A percentile compares a stretch with the other conserved stretches of the same genome.
These are phyloP conservation scores for Annulohypoxylon moriforme DNA, from an alignment of 495 filamentous ascomycete species.

Conservation along the genomic window DNA sequence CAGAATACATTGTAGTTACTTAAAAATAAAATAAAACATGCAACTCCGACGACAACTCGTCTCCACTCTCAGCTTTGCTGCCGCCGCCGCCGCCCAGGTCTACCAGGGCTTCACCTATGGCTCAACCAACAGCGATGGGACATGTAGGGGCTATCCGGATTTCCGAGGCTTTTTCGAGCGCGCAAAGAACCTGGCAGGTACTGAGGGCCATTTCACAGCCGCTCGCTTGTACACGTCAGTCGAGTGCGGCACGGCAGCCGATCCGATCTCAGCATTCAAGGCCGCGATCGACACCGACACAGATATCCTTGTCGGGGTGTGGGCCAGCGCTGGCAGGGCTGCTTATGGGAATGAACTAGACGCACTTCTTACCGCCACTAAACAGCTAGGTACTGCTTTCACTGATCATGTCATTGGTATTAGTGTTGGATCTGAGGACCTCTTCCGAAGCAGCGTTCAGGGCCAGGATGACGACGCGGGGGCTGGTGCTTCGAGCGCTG, in stretches of 20 bases:
- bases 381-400: slow-evolving; percentile 66
- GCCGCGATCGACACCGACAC: slow-evolving; percentile 75
- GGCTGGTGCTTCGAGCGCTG: slow-evolving; percentile 62
- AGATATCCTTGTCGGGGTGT: slow-evolving; percentile 73
- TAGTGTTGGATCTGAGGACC: slow-evolving; percentile 83
- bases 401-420: slow-evolving; percentile 74
- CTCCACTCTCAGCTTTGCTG: slow-evolving; percentile 19
- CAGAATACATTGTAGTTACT: background rate
- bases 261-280: slow-evolving; percentile 69
- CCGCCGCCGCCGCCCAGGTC: slow-evolving; percentile 32
- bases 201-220: slow-evolving; percentile 70
- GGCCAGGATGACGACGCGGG: slow-evolving; percentile 55
- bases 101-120: slow-evolving; percentile 82
- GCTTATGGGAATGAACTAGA: slow-evolving; percentile 70
- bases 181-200: slow-evolving; percentile 72
- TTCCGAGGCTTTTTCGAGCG: slow-evolving; percentile 72
- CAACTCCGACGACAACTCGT: slow-evolving; percentile 31
- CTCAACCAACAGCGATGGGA: slow-evolving; percentile 65
- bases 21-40: slow-evolving; percentile 25
- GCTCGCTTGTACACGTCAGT: slow-evolving; percentile 60
- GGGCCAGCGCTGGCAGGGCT: slow-evolving; percentile 70
- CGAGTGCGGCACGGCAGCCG: slow-evolving; percentile 56
- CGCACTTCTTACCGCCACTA: slow-evolving; percentile 69
- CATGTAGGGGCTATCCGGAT: slow-evolving; percentile 65
- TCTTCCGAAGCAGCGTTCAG: slow-evolving; percentile 75